A percentile compares a stretch with the other conserved stretches of the same genome.
phyloP scores from a whole-genome alignment of 257 asterid species.

The Linderniella brevidens region DNA sequence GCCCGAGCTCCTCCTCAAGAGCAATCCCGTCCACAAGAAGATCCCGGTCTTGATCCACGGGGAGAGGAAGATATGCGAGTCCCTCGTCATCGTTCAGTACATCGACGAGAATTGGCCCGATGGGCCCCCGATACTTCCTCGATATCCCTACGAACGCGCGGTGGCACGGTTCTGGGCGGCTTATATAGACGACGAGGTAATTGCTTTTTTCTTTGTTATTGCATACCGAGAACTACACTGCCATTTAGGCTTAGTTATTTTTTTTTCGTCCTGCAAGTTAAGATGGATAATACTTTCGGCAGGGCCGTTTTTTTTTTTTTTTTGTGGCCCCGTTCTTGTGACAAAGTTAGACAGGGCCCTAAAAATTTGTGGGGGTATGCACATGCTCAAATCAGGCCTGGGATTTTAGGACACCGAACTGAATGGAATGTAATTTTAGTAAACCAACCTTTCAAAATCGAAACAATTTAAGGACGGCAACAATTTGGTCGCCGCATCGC shows the following conservation, averaged over 20 bases:
- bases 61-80: constrained; percentile 25
- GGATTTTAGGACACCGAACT: too few species aligned
- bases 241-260: too few species aligned
- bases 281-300: too few species aligned
- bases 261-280: too few species aligned
- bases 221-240: too few species aligned
- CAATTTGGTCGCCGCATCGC: too few species aligned
- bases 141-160: not conserved
- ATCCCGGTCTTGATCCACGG: constrained; percentile 29
- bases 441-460: too few species aligned
- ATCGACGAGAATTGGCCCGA: constrained; percentile 22
- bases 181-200: not conserved
- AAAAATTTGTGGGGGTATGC: not conserved
- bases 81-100: constrained; percentile 26
- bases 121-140: too few species aligned
- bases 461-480: too few species aligned
- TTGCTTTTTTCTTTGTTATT: not conserved
- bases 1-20: constrained; percentile 22
- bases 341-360: not conserved
- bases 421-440: too few species aligned
- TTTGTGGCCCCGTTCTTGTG: not conserved
- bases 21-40: constrained; percentile 32
- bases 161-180: not conserved
- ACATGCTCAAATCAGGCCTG: too few species aligned
- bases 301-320: not conserved